phyloP scores from a whole-genome alignment of 179 eudicot genomes.

The Silene vulgaris region DNA sequence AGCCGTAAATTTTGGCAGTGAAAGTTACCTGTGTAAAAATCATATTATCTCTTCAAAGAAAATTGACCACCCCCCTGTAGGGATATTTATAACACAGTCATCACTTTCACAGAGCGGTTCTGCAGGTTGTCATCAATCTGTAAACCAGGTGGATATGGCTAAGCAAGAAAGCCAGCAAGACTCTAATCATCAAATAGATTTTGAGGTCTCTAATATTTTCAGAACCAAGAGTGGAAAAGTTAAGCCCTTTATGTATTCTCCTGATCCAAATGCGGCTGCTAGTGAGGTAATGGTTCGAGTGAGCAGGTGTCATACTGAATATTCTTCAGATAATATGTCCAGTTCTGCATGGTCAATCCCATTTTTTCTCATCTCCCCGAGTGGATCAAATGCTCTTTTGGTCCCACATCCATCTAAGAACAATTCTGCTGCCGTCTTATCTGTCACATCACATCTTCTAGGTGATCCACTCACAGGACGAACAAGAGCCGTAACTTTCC shows the following conservation, averaged over 20 bases:
- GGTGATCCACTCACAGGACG: conserved; percentile 72
- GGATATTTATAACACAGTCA: conserved; percentile 27
- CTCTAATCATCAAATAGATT: conserved; percentile 34
- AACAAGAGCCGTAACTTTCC: conserved; percentile 86
- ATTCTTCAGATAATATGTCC: conserved; percentile 31
- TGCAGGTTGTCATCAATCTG: conserved; percentile 18
- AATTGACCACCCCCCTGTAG: conserved; percentile 20
- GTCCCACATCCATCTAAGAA: conserved; percentile 60
- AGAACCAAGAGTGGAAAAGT: conserved; percentile 39
- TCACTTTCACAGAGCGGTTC: conserved; percentile 28
- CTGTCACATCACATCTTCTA: conserved; percentile 75
- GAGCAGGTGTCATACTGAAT: conserved; percentile 47
- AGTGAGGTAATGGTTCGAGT: conserved; percentile 65
- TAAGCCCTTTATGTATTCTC: conserved; percentile 75
- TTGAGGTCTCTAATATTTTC: conserved; percentile 24
- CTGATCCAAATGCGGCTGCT: conserved; percentile 56
- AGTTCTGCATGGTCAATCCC: conserved; percentile 71
- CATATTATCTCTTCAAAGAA: conserved; percentile 33
- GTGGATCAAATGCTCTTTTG: conserved; percentile 76
- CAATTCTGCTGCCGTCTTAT: conserved; percentile 54
- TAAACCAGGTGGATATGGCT: conserved; percentile 24
- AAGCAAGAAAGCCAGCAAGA: conserved; percentile 20
- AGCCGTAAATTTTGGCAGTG: conserved; percentile 27
- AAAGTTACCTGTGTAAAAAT: conserved; percentile 28
- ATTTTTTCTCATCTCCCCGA: conserved; percentile 77